phyloP scores from a whole-genome alignment of 1,284 basidiomycete species.

The Moesziomyces antarcticus region DNA sequence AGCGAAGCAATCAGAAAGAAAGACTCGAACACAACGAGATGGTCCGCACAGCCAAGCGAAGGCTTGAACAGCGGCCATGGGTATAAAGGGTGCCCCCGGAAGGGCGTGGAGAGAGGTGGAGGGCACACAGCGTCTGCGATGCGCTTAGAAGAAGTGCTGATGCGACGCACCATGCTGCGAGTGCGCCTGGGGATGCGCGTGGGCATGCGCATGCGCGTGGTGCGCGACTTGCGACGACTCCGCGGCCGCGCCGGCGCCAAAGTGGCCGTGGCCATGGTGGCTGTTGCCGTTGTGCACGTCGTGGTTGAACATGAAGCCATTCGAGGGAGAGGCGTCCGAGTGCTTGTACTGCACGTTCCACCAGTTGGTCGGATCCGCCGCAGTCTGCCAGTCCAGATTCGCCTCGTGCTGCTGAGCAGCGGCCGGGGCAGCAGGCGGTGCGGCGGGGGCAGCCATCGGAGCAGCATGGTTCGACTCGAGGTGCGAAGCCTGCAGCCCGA shows the following conservation, averaged over 20 bases:
- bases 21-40: neutral
- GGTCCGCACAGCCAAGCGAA: neutral
- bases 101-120: constrained; percentile 8
- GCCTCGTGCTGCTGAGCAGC: constrained; percentile 12
- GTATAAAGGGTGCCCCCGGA: constrained; percentile 2
- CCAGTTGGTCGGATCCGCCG: constrained; percentile 25
- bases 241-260: neutral
- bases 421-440: neutral
- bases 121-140: neutral
- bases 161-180: constrained; percentile 9
- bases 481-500: constrained; percentile 28
- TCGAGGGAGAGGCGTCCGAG: constrained; percentile 23
- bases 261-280: constrained; percentile 4
- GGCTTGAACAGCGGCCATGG: neutral
- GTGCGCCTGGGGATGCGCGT: constrained; percentile 10
- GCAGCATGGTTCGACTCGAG: constrained; percentile 13
- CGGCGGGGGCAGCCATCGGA: constrained; percentile 1
- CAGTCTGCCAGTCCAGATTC: constrained; percentile 31
- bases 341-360: constrained; percentile 46
- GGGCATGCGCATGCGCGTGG: constrained; percentile 13
- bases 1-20: neutral
- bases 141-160: constrained; percentile 28
- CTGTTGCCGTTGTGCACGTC: constrained; percentile 10
- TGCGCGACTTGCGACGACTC: constrained; percentile 3
- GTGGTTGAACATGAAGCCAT: constrained; percentile 23